Evolutionary conservation across 192 early-diverging fungal genomes (phyloP).

Genomic region (Backusella liffmaniae): DNA sequence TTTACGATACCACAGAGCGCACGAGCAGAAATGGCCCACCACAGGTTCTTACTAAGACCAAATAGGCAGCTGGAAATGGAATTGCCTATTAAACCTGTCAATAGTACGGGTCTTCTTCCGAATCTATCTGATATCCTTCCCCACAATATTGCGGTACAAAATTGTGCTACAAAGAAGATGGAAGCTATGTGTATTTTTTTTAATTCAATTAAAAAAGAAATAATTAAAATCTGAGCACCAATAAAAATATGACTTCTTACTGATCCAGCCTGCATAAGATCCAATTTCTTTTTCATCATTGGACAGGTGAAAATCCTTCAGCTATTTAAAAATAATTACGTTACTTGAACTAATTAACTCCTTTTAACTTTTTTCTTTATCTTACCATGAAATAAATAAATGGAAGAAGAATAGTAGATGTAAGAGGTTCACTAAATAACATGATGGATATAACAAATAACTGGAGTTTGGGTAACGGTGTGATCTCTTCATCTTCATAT

Average conservation of each 20-base stretch:
- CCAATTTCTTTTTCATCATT: slow-evolving; percentile 77
- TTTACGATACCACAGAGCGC: slow-evolving; percentile 69
- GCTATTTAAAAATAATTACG: slow-evolving; percentile 25
- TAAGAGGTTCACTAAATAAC: slow-evolving; percentile 67
- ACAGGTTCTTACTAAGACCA: slow-evolving; percentile 61
- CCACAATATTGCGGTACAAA: slow-evolving; percentile 70
- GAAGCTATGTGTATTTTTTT: slow-evolving; percentile 41
- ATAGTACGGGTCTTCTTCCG: slow-evolving; percentile 78
- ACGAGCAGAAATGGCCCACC: slow-evolving; percentile 61
- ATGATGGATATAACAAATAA: slow-evolving; percentile 52
- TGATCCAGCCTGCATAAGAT: slow-evolving; percentile 75
- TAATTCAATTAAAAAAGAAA: neutral
- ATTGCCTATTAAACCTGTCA: slow-evolving; percentile 79
- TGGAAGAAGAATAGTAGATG: slow-evolving; percentile 70
- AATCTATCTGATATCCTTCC: slow-evolving; percentile 73
- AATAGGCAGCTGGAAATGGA: slow-evolving; percentile 67
- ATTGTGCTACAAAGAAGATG: slow-evolving; percentile 70
- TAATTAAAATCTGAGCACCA: neutral
- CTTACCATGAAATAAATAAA: slow-evolving; percentile 84
- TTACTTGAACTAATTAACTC: neutral
- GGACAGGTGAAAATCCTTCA: slow-evolving; percentile 68
- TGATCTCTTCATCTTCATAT: slow-evolving; percentile 14
- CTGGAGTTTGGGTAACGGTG: slow-evolving; percentile 44
- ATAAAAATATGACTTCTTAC: slow-evolving; percentile 29
- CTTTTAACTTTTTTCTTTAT: neutral